These are phyloP conservation scores for Echeveria elegans DNA, from an alignment of 164 flowering plant genomes.

Conservation along the genomic window DNA sequence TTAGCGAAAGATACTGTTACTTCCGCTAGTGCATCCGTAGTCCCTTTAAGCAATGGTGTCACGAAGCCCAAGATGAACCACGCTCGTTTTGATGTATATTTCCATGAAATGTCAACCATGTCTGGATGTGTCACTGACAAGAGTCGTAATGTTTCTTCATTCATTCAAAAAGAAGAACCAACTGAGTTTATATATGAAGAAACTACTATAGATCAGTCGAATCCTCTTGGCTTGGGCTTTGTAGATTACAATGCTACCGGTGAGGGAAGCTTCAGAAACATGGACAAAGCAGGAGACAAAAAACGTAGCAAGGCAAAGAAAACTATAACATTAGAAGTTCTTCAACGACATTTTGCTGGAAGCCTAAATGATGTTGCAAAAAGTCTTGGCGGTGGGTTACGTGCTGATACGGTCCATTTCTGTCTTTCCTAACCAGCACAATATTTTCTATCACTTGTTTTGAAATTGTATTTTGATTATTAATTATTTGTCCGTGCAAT, in stretches of 20 bases:
- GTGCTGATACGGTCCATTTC: no score
- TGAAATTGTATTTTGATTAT: no score
- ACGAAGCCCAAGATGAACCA: not conserved
- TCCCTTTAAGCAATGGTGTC: slow-evolving; percentile 21
- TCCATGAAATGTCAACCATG: slow-evolving; percentile 15
- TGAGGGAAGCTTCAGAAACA: not conserved
- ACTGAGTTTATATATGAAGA: slow-evolving; percentile 15
- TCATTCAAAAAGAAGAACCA: no score
- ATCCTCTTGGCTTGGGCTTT: not conserved
- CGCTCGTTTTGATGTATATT: not conserved
- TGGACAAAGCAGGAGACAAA: no score
- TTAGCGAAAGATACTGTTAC: slow-evolving; percentile 27
- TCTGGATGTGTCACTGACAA: slow-evolving; percentile 16
- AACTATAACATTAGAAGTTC: slow-evolving; percentile 31
- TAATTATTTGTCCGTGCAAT: no score
- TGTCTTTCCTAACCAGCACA: no score
- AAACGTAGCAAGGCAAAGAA: slow-evolving; percentile 29
- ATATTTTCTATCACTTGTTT: no score
- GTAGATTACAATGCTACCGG: not conserved
- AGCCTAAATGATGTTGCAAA: no score
- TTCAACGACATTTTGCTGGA: no score
- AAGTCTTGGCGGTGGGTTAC: no score
- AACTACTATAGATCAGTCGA: not conserved
- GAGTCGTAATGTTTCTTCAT: slow-evolving; percentile 16
- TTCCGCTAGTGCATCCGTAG: slow-evolving; percentile 15